phyloP scores from a whole-genome alignment of 2,329 filamentous ascomycete genomes.

The Diplodia seriata region DNA sequence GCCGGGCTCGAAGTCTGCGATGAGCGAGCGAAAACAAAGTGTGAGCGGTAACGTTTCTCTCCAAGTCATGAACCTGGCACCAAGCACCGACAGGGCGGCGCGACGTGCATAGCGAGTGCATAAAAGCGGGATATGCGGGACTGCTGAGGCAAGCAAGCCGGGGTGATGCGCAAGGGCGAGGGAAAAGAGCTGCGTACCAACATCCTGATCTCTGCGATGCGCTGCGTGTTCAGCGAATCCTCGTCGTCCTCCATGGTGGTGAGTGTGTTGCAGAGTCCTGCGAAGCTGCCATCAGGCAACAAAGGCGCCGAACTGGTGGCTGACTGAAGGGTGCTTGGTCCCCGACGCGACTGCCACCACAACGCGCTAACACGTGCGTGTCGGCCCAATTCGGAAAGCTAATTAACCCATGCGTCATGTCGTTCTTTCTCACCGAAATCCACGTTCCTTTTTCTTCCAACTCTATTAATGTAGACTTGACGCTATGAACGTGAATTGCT shows the following conservation, averaged over 20 bases:
- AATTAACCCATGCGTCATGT: constrained; percentile 6
- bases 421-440: not conserved
- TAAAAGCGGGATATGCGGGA: constrained; percentile 22
- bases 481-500: too few relatives aligned
- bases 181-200: constrained; percentile 8
- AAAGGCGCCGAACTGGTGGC: not conserved
- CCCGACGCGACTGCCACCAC: constrained; percentile 7
- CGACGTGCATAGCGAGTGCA: constrained; percentile 23
- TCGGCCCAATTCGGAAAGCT: not conserved
- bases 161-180: constrained; percentile 13
- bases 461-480: too few relatives aligned
- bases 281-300: constrained; percentile 4
- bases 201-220: constrained; percentile 27
- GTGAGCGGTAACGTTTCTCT: constrained; percentile 18
- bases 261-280: not conserved
- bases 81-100: not conserved
- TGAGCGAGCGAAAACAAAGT: not conserved
- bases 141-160: constrained; percentile 7
- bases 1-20: constrained; percentile 21
- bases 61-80: constrained; percentile 17
- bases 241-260: constrained; percentile 22
- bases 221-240: constrained; percentile 26
- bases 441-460: not conserved
- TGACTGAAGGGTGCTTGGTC: not conserved
- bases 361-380: constrained; percentile 18